Evolutionary conservation across 2,329 filamentous ascomycete species (phyloP).

Genomic region (Gremmenia infestans): DNA sequence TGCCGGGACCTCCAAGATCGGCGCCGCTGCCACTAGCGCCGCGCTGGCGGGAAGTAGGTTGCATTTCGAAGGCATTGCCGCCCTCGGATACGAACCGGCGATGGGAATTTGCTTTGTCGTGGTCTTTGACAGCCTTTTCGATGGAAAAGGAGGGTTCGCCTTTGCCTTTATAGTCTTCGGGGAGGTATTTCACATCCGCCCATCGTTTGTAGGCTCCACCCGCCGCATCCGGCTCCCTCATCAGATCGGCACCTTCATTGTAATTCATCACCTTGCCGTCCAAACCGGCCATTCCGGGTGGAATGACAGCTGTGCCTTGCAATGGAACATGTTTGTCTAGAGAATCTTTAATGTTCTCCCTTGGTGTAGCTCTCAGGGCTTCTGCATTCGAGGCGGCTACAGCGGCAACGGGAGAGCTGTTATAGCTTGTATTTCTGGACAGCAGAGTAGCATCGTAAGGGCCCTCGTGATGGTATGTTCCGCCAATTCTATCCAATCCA

Average conservation of each 20-base stretch:
- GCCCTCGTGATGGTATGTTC: slow-evolving; percentile 80
- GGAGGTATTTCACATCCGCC: slow-evolving; percentile 65
- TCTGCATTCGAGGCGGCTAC: slow-evolving; percentile 67
- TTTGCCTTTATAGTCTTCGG: slow-evolving; percentile 77
- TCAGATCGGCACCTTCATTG: slow-evolving; percentile 80
- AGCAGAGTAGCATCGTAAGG: slow-evolving; percentile 81
- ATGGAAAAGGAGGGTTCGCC: slow-evolving; percentile 70
- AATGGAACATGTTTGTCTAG: slow-evolving; percentile 70
- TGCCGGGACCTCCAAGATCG: slow-evolving; percentile 1
- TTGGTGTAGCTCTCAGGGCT: slow-evolving; percentile 74
- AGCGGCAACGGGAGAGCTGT: slow-evolving; percentile 69
- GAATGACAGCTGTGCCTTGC: slow-evolving; percentile 73
- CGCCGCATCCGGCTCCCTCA: slow-evolving; percentile 62
- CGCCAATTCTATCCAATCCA: slow-evolving; percentile 61
- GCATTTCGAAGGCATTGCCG: slow-evolving; percentile 45
- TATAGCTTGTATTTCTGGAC: slow-evolving; percentile 62
- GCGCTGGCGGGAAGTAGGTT: slow-evolving; percentile 39
- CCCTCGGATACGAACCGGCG: slow-evolving; percentile 25
- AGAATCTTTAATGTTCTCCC: slow-evolving; percentile 70
- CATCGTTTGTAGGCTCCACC: slow-evolving; percentile 77
- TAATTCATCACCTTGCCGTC: slow-evolving; percentile 71
- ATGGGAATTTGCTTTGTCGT: slow-evolving; percentile 38
- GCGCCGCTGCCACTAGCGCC: slow-evolving; percentile 37
- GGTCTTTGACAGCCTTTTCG: slow-evolving; percentile 61
- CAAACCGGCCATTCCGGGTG: slow-evolving; percentile 64